Conservation (phyloP, 768 basidiomycete species). For the Lactarius vividus region DNA sequence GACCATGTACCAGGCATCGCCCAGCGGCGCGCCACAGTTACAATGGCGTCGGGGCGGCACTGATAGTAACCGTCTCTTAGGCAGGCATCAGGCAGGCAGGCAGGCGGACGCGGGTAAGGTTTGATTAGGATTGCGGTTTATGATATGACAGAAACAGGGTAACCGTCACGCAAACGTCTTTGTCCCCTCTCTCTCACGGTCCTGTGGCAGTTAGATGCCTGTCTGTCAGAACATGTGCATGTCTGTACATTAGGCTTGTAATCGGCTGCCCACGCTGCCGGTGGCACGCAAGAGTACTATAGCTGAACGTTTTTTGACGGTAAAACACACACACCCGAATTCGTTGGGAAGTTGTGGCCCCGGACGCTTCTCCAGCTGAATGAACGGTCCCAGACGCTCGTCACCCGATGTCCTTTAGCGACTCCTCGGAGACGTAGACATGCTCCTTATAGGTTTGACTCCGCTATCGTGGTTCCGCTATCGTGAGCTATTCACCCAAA, state of each 20-base stretch:
- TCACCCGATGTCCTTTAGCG: background rate
- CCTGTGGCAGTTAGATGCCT: background rate
- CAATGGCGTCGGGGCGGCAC: background rate
- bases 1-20: background rate
- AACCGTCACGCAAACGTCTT: background rate
- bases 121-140: slow-evolving; percentile 10
- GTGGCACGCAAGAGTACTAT: background rate
- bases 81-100: background rate
- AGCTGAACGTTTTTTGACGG: background rate
- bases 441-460: background rate
- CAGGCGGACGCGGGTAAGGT: slow-evolving; percentile 11
- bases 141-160: slow-evolving; percentile 23
- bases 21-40: background rate
- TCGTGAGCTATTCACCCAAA: background rate
- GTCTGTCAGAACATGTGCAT: background rate
- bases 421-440: background rate
- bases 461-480: background rate
- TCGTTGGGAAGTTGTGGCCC: background rate
- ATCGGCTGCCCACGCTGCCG: background rate
- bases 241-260: background rate
- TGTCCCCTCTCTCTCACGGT: slow-evolving; percentile 4
- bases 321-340: background rate
- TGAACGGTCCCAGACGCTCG: background rate
- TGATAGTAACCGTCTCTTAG: background rate
- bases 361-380: background rate